Percentiles rank a stretch among this genome's conserved stretches.
Evolutionary conservation across 768 basidiomycete genomes (phyloP).

Genomic region (Dictyophora rubrovolvata): DNA sequence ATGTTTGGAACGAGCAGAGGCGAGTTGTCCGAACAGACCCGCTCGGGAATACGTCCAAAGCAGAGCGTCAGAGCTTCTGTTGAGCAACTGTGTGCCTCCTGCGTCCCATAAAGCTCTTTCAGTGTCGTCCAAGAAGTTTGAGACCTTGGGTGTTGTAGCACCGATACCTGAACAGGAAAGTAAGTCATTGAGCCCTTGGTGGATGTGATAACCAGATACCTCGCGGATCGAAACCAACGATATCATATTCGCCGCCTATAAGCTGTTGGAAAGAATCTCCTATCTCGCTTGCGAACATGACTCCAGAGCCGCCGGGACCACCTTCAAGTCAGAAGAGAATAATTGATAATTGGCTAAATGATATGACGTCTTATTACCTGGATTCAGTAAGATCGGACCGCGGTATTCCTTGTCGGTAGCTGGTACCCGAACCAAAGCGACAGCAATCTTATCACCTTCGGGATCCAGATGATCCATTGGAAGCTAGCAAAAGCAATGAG

Average conservation of each 20-base stretch:
- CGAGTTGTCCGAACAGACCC: conserved; percentile 6
- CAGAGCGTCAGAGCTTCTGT: conserved; percentile 6
- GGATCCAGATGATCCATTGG: conserved; percentile 37
- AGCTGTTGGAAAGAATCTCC: conserved; percentile 22
- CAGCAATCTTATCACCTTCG: conserved; percentile 26
- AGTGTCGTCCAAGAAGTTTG: neutral
- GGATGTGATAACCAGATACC: conserved; percentile 13
- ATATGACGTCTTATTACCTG: conserved; percentile 11
- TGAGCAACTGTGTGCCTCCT: neutral
- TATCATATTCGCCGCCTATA: conserved; percentile 34
- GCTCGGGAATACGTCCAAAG: neutral
- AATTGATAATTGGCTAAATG: neutral
- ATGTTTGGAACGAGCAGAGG: neutral
- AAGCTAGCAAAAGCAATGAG: conserved; percentile 22
- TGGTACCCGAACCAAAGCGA: conserved; percentile 31
- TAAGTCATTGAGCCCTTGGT: too few species aligned
- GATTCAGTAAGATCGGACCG: conserved; percentile 37
- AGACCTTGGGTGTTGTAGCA: conserved; percentile 1
- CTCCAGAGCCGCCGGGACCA: conserved; percentile 39
- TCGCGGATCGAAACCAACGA: conserved; percentile 39
- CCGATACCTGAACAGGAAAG: conserved; percentile 2
- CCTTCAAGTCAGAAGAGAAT: conserved; percentile 15
- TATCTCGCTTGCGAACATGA: conserved; percentile 17
- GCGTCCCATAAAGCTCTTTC: neutral
- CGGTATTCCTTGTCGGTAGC: conserved; percentile 24